These are phyloP conservation scores for Speleostelium caveatum DNA, from an alignment of 78 protist genomes.

Conservation along the genomic window DNA sequence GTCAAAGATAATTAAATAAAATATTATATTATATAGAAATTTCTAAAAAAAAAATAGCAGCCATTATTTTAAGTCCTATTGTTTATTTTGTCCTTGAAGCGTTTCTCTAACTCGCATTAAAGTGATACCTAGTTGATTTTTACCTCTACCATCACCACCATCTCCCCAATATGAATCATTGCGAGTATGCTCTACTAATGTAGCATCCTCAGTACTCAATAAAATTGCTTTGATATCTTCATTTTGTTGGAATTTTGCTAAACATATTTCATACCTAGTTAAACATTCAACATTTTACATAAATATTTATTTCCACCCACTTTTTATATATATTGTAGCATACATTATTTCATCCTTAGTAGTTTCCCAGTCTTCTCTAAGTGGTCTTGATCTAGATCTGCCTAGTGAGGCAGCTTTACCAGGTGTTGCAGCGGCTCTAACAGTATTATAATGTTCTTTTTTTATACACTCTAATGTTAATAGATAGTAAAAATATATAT, in stretches of 20 bases:
- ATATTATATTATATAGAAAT: no score
- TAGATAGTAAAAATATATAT: not conserved
- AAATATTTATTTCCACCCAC: no score
- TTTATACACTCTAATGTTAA: conserved; percentile 7
- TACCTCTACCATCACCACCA: conserved; percentile 70
- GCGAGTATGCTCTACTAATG: conserved; percentile 63
- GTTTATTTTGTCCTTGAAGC: no score
- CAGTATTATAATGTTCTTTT: not conserved
- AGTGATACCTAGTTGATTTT: conserved; percentile 59
- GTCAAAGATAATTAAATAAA: not conserved
- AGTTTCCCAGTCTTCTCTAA: conserved; percentile 35
- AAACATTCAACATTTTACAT: no score
- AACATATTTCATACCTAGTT: no score
- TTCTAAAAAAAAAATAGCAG: no score
- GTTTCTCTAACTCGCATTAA: conserved; percentile 66
- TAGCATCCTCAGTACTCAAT: conserved; percentile 55
- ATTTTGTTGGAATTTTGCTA: conserved; percentile 41
- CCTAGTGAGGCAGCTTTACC: not conserved
- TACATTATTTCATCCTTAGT: conserved; percentile 44
- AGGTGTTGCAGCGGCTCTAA: not conserved
- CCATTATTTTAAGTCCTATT: no score
- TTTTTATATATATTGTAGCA: no score
- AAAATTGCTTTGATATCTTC: conserved; percentile 7
- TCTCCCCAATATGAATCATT: conserved; percentile 79
- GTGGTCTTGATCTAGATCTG: not conserved